Base-by-base conservation (phyloP, 176 grass and related monocot genomes). In the Puccinellia tenuiflora region DNA sequence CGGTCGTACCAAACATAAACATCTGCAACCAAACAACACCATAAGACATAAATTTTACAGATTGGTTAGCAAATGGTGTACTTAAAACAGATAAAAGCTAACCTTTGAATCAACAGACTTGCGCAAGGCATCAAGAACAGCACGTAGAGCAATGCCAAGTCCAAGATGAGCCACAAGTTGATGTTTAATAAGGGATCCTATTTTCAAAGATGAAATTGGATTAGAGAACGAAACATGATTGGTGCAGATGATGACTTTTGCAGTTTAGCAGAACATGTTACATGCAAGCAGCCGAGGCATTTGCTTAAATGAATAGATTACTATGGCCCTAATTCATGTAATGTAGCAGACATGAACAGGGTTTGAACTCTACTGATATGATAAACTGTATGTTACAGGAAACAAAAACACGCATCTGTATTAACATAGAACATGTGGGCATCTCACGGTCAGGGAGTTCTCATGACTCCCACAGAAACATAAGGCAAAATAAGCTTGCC, bases 41-140 rank as follows among this genome's bases (percentile, higher is more conserved):
- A n/a, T n/a, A n/a, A n/a, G n/a, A n/a, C n/a, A n/a, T n/a, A n/a
- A n/a, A n/a, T n/a, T n/a, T n/a, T n/a, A n/a, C n/a, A n/a, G n/a
- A n/a, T n/a, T 4, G 4, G 33, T 34, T 34, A 34, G 33, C 33
- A 34, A 57, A 68, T 39, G 61, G 18, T 21, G 74, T 15, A 20
- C 29, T 31, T 80, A 52, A 56, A 43, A 67, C 31, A 65, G 54
- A 77, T 28, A 9, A 62, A 66, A 87, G 81, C 75, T 34, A 67
- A 94, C 93, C 83, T 96, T 96, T 66, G 93, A 96, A 86, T 96
- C 93, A 81, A 96, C 80, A 83, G 90, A 87, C 90, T 96, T 96
- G 64, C 88, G 90, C 86, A 96, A 80, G 67, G 86, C 88, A 87
- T 96, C 94, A 87, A 96, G 90, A 87, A 96, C 94, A 28, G 86